A percentile compares a stretch with the other conserved stretches of the same genome.
Conservation (phyloP, 148 eudicot genomes). For the Nepenthes mirabilis region DNA sequence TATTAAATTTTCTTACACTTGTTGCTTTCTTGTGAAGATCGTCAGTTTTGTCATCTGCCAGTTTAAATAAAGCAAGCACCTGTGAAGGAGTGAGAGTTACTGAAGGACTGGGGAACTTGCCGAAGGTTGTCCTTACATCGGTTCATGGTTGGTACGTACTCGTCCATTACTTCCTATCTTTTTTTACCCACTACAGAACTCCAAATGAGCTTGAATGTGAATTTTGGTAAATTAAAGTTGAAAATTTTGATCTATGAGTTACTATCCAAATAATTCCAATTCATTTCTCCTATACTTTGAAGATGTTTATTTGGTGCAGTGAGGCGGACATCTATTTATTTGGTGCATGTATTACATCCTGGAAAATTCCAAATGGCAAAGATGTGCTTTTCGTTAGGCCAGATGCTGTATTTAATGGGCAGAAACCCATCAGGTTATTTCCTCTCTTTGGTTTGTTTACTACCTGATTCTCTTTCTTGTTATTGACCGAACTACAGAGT, state of each 20-base stretch:
- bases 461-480: neutral
- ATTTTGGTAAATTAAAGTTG: too few relatives aligned
- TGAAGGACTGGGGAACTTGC: slow-evolving; percentile 61
- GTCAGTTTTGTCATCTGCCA: slow-evolving; percentile 26
- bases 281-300: too few relatives aligned
- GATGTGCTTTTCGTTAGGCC: slow-evolving; percentile 93
- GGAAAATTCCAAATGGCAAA: slow-evolving; percentile 70
- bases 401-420: slow-evolving; percentile 94
- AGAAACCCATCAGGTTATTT: slow-evolving; percentile 93
- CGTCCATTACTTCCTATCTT: neutral
- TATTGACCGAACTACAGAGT: neutral
- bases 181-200: too few relatives aligned
- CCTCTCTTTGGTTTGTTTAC: neutral
- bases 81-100: slow-evolving; percentile 38
- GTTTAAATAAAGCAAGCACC: neutral
- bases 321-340: slow-evolving; percentile 89
- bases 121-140: slow-evolving; percentile 70
- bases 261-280: too few relatives aligned
- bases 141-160: slow-evolving; percentile 53
- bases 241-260: too few relatives aligned
- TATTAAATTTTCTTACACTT: neutral
- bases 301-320: slow-evolving; percentile 23
- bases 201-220: too few relatives aligned
- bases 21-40: slow-evolving; percentile 12
- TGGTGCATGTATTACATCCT: slow-evolving; percentile 94